A percentile compares a stretch with the other conserved stretches of the same genome.
phyloP scores from a whole-genome alignment of 208 protist genomes.

The Wallacemonas sp. region DNA sequence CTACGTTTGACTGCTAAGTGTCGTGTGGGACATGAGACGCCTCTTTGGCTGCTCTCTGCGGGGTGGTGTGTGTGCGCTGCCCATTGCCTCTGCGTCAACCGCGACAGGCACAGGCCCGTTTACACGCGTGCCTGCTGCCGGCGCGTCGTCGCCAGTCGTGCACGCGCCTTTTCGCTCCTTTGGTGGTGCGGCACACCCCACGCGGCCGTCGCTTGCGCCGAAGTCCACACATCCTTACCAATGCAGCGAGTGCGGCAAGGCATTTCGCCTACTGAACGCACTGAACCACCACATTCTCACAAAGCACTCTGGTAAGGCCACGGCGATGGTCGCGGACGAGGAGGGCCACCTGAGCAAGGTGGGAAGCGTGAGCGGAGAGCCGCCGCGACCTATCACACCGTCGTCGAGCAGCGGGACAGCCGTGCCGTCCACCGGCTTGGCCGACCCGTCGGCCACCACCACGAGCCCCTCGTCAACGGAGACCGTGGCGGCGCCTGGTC shows the following conservation, averaged over 20 bases:
- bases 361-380: conserved; percentile 11
- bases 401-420: neutral
- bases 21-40: too few species aligned
- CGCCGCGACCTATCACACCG: conserved; percentile 8
- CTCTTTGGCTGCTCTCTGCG: too few species aligned
- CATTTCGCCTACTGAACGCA: conserved; percentile 85
- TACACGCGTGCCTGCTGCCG: too few species aligned
- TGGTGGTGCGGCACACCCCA: conserved; percentile 13
- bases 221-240: conserved; percentile 46
- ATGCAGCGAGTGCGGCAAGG: conserved; percentile 80
- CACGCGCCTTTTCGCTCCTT: too few species aligned
- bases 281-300: conserved; percentile 90
- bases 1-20: too few species aligned
- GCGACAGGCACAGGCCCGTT: too few species aligned
- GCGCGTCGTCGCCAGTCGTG: too few species aligned
- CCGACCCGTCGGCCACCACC: neutral
- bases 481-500: neutral
- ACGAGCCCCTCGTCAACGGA: neutral
- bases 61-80: too few species aligned
- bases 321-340: conserved; percentile 42
- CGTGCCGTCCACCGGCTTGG: neutral
- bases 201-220: conserved; percentile 3
- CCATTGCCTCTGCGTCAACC: too few species aligned
- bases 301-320: conserved; percentile 72
- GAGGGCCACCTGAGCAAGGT: conserved; percentile 63